A percentile compares a stretch with the other conserved stretches of the same genome.
phyloP scores from a whole-genome alignment of 1,139 yeast genomes.

The Pichia cactophila region DNA sequence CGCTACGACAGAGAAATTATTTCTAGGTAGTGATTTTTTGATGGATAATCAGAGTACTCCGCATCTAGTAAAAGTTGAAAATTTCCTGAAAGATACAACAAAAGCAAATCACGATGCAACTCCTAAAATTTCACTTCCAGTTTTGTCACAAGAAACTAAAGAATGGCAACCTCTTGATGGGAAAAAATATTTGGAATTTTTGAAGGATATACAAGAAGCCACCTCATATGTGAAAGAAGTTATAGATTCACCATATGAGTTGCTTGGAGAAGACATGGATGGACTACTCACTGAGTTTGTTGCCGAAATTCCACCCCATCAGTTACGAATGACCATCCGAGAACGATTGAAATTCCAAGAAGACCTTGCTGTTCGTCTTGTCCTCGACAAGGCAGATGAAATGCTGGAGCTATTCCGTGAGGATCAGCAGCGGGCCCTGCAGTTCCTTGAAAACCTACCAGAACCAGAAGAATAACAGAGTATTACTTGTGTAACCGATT shows the following conservation, averaged over 20 bases:
- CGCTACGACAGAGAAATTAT: neutral
- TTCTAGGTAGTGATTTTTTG: conserved; percentile 6
- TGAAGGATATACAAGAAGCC: conserved; percentile 22
- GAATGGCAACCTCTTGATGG: conserved; percentile 16
- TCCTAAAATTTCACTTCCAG: neutral
- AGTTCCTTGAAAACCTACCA: conserved; percentile 23
- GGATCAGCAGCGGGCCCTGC: conserved; percentile 39
- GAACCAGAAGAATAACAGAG: conserved; percentile 12
- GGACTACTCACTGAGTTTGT: conserved; percentile 59
- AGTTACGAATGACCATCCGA: conserved; percentile 58
- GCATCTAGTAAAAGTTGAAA: neutral
- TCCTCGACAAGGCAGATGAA: conserved; percentile 31
- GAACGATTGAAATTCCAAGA: conserved; percentile 62
- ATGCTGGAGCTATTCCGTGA: conserved; percentile 38
- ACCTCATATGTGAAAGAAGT: conserved; percentile 22
- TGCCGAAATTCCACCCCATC: conserved; percentile 61
- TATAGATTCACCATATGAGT: conserved; percentile 21
- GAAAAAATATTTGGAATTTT: conserved; percentile 7
- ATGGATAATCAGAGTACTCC: conserved; percentile 23
- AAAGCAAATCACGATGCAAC: neutral
- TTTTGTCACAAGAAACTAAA: neutral
- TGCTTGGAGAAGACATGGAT: conserved; percentile 44
- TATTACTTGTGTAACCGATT: neutral
- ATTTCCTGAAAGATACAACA: neutral
- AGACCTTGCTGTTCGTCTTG: conserved; percentile 34